A percentile compares a stretch with the other conserved stretches of the same genome.
Evolutionary conservation across 805 yeast genomes (phyloP).

Genomic region (Jamesozyma hellenica): DNA sequence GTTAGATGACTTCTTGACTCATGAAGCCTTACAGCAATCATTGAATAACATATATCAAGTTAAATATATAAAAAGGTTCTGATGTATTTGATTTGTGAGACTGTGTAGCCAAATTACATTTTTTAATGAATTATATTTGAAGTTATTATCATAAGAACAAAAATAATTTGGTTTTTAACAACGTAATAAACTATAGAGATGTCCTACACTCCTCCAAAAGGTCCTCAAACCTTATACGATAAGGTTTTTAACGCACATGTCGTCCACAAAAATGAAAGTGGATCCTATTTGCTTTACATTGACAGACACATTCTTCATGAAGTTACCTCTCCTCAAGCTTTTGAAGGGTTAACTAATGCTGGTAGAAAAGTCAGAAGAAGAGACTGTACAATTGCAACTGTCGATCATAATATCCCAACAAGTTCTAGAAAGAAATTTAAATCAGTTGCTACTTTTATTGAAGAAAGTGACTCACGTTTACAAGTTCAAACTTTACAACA

Average conservation of each 20-base stretch:
- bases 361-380: constrained; percentile 82
- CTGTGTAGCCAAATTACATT: too few species aligned
- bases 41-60: too few species aligned
- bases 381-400: constrained; percentile 91
- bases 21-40: too few species aligned
- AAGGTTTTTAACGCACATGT: constrained; percentile 93
- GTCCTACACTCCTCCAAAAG: constrained; percentile 27
- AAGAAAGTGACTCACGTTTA: constrained; percentile 82
- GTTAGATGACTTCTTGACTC: too few species aligned
- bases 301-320: constrained; percentile 98
- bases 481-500: constrained; percentile 90
- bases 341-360: constrained; percentile 86
- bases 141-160: too few species aligned
- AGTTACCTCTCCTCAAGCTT: constrained; percentile 98
- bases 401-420: constrained; percentile 96
- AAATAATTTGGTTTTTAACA: too few species aligned
- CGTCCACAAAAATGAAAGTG: constrained; percentile 81
- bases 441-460: constrained; percentile 67
- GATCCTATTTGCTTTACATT: constrained; percentile 78
- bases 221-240: constrained; percentile 78
- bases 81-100: too few species aligned
- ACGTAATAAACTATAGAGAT: constrained; percentile 1
- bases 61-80: too few species aligned
- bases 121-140: too few species aligned
- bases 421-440: constrained; percentile 70